Conservation (phyloP, 257 asterid genomes). For the Haberlea rhodopensis region DNA sequence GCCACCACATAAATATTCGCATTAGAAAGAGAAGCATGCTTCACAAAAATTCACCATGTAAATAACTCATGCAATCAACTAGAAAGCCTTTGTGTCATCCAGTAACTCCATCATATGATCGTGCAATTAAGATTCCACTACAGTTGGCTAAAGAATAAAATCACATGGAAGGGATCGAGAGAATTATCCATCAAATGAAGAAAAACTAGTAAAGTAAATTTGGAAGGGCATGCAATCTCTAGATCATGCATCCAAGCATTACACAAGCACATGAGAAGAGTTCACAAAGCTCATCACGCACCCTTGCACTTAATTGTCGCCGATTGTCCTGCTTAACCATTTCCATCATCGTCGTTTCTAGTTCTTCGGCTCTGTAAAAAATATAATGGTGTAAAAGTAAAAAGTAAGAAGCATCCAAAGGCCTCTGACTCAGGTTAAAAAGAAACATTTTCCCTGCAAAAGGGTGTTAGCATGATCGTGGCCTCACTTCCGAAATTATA, state of each 20-base stretch:
- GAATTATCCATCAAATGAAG: not conserved
- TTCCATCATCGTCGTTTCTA: conserved; percentile 94
- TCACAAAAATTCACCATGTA: not conserved
- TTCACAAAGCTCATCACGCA: conserved; percentile 31
- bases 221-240: conserved; percentile 8
- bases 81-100: not conserved
- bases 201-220: conserved; percentile 11
- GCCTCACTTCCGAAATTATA: conserved; percentile 3
- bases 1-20: not conserved
- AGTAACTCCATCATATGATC: not conserved
- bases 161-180: not conserved
- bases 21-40: not conserved
- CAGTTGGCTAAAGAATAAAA: conserved; percentile 1
- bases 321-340: conserved; percentile 98
- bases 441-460: conserved; percentile 23
- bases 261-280: conserved; percentile 18
- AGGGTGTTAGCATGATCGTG: conserved; percentile 23
- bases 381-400: conserved; percentile 5
- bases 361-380: conserved; percentile 83
- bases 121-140: not conserved
- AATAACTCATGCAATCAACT: not conserved
- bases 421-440: conserved; percentile 27
- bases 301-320: conserved; percentile 88
- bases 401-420: not conserved
- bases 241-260: not conserved